phyloP scores from a whole-genome alignment of 805 yeast species.

The Candida golubevii region DNA sequence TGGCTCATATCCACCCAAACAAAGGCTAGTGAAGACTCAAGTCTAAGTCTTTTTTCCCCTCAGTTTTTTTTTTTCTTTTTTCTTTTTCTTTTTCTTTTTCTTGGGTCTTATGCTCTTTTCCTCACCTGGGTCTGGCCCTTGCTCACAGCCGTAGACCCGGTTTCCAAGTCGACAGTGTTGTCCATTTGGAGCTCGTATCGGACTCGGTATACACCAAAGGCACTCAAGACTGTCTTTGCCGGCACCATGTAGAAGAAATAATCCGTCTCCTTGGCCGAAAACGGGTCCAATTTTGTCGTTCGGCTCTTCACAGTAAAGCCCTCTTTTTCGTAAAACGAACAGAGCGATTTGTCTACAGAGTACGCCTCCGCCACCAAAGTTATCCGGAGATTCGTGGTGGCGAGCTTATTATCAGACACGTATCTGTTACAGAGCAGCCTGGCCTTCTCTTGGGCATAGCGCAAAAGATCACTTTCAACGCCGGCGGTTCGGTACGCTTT shows the following conservation, averaged over 20 bases:
- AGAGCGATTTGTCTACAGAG: slow-evolving; percentile 46
- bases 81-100: too few relatives aligned
- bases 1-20: too few relatives aligned
- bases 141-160: slow-evolving; percentile 4
- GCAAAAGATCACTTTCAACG: slow-evolving; percentile 57
- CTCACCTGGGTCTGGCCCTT: slow-evolving; percentile 3
- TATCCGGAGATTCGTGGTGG: slow-evolving; percentile 28
- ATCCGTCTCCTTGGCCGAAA: slow-evolving; percentile 14
- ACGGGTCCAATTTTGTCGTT: slow-evolving; percentile 27
- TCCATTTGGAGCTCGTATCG: slow-evolving; percentile 24
- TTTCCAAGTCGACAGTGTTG: slow-evolving; percentile 3
- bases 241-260: slow-evolving; percentile 7
- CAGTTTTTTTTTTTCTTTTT: too few relatives aligned
- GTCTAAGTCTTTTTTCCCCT: too few relatives aligned
- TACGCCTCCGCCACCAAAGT: slow-evolving; percentile 45
- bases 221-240: slow-evolving; percentile 13
- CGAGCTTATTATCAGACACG: slow-evolving; percentile 16
- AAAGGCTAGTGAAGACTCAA: too few relatives aligned
- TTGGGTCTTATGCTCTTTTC: slow-evolving; percentile 5
- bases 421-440: slow-evolving; percentile 33
- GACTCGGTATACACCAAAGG: slow-evolving; percentile 25
- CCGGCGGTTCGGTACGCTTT: slow-evolving; percentile 64
- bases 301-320: slow-evolving; percentile 40
- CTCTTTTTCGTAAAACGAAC: slow-evolving; percentile 32
- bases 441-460: slow-evolving; percentile 53